These are phyloP conservation scores for Claviceps maximensis DNA, from an alignment of 2,329 filamentous ascomycete species.

Conservation along the genomic window DNA sequence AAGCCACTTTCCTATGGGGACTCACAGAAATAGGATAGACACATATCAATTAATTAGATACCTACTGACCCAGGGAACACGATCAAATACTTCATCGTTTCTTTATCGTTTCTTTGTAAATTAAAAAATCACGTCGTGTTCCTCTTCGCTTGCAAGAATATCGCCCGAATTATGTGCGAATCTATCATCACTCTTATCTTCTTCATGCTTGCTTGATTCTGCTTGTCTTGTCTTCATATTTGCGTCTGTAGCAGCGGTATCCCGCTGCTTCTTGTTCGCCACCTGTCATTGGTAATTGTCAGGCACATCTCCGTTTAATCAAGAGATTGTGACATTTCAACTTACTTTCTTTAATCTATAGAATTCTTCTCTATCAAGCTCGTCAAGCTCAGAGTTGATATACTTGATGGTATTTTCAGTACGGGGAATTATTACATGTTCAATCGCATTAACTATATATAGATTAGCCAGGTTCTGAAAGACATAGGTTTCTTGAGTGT, in stretches of 20 bases:
- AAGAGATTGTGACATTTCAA: not conserved
- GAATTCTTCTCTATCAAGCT: conserved; percentile 95
- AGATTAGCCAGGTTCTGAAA: conserved; percentile 1
- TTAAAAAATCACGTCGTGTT: conserved; percentile 78
- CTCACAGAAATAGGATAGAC: not conserved
- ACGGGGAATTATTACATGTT: conserved; percentile 91
- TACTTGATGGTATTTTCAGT: conserved; percentile 99
- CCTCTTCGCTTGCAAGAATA: conserved; percentile 61
- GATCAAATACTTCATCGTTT: not conserved
- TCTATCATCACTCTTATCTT: conserved; percentile 23
- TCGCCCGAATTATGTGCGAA: conserved; percentile 38
- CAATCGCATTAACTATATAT: conserved; percentile 73
- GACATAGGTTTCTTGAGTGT: not conserved
- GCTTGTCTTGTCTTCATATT: conserved; percentile 64
- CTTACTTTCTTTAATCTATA: conserved; percentile 80
- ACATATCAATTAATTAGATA: not conserved
- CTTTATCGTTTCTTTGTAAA: not conserved
- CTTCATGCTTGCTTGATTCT: conserved; percentile 19
- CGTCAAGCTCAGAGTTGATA: conserved; percentile 96
- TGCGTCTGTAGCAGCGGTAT: conserved; percentile 57
- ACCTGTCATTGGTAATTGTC: conserved; percentile 30
- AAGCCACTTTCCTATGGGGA: conserved; percentile 23
- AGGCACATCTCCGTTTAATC: not conserved
- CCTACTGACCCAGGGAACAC: not conserved
- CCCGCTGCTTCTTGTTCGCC: conserved; percentile 70